These are phyloP conservation scores for Zalerion maritima DNA, from an alignment of 495 filamentous ascomycete genomes.

Conservation along the genomic window DNA sequence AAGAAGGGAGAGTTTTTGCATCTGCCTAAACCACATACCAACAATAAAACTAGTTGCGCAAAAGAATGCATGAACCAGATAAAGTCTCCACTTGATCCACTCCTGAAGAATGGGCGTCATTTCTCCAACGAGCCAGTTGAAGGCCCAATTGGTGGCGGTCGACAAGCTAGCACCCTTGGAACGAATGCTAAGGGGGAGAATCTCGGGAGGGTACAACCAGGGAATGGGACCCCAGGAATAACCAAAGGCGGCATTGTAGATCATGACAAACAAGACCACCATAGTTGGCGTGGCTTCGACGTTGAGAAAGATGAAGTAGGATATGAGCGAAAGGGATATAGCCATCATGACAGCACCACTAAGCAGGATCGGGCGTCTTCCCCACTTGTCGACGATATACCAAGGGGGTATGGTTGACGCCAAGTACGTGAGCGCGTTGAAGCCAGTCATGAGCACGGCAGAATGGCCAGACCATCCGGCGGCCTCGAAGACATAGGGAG, in stretches of 20 bases:
- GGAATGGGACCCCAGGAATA: constrained; percentile 99
- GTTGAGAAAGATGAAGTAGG: constrained; percentile 89
- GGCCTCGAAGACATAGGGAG: constrained; percentile 88
- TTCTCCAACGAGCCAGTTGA: constrained; percentile 93
- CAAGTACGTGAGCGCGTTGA: constrained; percentile 87
- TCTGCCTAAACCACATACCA: constrained; percentile 67
- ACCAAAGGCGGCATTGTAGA: constrained; percentile 96
- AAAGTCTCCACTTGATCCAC: constrained; percentile 80
- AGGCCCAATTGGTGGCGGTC: constrained; percentile 94
- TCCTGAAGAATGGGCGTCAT: constrained; percentile 88
- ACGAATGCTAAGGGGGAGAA: constrained; percentile 88
- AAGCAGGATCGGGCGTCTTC: constrained; percentile 76
- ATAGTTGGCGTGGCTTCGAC: constrained; percentile 58
- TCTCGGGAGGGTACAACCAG: constrained; percentile 97
- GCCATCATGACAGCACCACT: constrained; percentile 86
- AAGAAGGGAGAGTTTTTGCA: constrained; percentile 1
- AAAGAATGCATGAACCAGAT: constrained; percentile 92
- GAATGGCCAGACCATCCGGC: constrained; percentile 84
- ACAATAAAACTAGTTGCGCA: constrained; percentile 92
- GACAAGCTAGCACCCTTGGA: constrained; percentile 96
- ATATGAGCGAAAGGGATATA: constrained; percentile 77
- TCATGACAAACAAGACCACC: constrained; percentile 90
- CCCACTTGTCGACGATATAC: constrained; percentile 93
- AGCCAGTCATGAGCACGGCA: constrained; percentile 92
- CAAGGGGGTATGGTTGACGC: constrained; percentile 86